Conservation (phyloP, 2,329 filamentous ascomycete species). For the Ophiosphaerella korrae region DNA sequence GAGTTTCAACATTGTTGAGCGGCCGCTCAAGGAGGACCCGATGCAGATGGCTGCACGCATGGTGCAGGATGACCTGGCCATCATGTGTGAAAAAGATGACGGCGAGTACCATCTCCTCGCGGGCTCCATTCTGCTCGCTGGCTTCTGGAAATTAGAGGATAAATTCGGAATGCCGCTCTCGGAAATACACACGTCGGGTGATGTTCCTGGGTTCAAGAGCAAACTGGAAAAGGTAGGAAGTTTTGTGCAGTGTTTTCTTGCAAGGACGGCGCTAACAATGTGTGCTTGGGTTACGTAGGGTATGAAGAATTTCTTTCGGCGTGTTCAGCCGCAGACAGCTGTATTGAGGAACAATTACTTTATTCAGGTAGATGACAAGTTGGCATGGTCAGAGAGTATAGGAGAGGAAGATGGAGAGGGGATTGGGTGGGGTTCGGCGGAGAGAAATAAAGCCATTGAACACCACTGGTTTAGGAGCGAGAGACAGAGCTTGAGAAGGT, state of each 20-base stretch:
- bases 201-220: conserved; percentile 73
- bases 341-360: conserved; percentile 83
- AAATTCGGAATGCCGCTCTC: conserved; percentile 80
- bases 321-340: conserved; percentile 70
- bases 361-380: conserved; percentile 78
- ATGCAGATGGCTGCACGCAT: conserved; percentile 76
- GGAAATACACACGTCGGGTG: conserved; percentile 78
- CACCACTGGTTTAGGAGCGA: conserved; percentile 80
- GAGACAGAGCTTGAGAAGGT: conserved; percentile 69
- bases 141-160: conserved; percentile 82
- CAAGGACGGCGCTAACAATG: neutral
- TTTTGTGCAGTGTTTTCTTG: neutral
- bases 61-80: conserved; percentile 79
- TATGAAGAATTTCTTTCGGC: conserved; percentile 80
- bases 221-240: conserved; percentile 65
- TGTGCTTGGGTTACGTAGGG: conserved; percentile 45
- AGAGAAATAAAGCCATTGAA: conserved; percentile 73
- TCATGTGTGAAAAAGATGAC: conserved; percentile 79
- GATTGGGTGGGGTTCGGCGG: conserved; percentile 71
- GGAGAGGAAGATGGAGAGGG: conserved; percentile 69
- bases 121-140: conserved; percentile 74
- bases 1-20: conserved; percentile 68
- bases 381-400: conserved; percentile 79
- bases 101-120: conserved; percentile 82
- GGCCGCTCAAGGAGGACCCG: conserved; percentile 74